Evolutionary conservation across 176 grass and related monocot genomes (phyloP), one percentile per base, ranked within the genome.

Genomic region (Raddia distichophylla): DNA sequence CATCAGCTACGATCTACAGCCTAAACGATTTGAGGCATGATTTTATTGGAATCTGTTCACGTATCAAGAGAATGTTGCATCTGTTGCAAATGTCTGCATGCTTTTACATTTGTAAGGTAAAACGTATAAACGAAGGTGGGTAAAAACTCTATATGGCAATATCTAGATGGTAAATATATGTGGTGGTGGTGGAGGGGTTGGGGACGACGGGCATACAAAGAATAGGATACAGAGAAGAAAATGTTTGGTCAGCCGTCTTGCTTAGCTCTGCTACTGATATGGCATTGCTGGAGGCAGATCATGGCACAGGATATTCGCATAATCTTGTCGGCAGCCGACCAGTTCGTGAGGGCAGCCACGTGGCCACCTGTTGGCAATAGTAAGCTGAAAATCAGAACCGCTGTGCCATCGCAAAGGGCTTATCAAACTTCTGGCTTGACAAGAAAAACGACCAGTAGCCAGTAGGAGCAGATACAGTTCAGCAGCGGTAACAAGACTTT

Each of bases 21-120:
- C 34, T 50, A 60, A 49, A 65, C n/a, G 14, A 17, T 69, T 76
- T 57, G 48, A 40, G 37, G 37, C 37, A 40, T 5, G 37, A 40
- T 40, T 40, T 40, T 40, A 74, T 59, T 71, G 33, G 18, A 72
- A 71, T 77, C n/a, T 77, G 47, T 82, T 80, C 40, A 67, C 17
- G 40, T 86, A 86, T 74, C 68, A 65, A 76, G 55, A 65, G 20
- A 61, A 72, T 89, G 71, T 82, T 83, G 52, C 7, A 34, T 73
- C 84, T 61, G 34, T 82, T n/a, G 18, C 73, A 78, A 51, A 51
- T 7, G 67, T 42, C 48, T 52, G 79, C 37, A 77, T 32, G 15
- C 47, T 83, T 86, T 90, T 73, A 86, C 79, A 86, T 86, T 60
- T 74, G 74, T 90, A 74, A 82, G 69, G 55, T 82, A 87, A 71